These are phyloP conservation scores for Saccharomycopsis babjevae DNA, from an alignment of 805 yeast genomes.

Conservation along the genomic window DNA sequence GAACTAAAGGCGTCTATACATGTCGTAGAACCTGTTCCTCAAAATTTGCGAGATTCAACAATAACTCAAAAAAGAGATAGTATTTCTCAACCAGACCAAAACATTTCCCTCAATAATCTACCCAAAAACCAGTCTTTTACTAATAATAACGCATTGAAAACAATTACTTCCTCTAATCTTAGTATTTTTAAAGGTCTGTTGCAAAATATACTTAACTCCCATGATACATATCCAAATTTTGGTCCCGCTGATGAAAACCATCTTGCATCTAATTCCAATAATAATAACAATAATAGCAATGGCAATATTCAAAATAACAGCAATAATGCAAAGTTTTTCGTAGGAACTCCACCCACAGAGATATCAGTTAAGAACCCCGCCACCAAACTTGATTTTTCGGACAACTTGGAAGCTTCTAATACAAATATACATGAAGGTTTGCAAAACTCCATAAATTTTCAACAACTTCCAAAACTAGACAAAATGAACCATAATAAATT, in stretches of 20 bases:
- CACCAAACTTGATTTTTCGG: not conserved
- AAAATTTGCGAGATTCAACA: not conserved
- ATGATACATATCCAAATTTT: not conserved
- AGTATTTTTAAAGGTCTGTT: not conserved
- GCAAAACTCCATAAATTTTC: not conserved
- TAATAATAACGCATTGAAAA: not conserved
- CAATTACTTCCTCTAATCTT: not conserved
- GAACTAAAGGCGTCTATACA: not conserved
- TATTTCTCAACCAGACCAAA: not conserved
- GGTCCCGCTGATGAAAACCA: not conserved
- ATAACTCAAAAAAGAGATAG: not conserved
- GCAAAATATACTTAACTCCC: not conserved
- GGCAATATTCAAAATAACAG: not conserved
- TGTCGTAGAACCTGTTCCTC: not conserved
- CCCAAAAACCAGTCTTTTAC: not conserved
- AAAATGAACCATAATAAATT: not conserved
- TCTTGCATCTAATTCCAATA: not conserved
- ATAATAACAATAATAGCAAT: not conserved
- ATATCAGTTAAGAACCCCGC: not conserved
- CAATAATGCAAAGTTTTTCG: not conserved
- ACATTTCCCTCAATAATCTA: not conserved
- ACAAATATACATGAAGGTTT: not conserved
- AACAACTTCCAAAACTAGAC: not conserved
- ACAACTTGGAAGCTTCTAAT: not conserved
- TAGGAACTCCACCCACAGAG: not conserved